Evolutionary conservation across 352 stramenopile genomes (phyloP), one percentile per base, ranked within the genome.

Genomic region (Phytophthora fragariae): DNA sequence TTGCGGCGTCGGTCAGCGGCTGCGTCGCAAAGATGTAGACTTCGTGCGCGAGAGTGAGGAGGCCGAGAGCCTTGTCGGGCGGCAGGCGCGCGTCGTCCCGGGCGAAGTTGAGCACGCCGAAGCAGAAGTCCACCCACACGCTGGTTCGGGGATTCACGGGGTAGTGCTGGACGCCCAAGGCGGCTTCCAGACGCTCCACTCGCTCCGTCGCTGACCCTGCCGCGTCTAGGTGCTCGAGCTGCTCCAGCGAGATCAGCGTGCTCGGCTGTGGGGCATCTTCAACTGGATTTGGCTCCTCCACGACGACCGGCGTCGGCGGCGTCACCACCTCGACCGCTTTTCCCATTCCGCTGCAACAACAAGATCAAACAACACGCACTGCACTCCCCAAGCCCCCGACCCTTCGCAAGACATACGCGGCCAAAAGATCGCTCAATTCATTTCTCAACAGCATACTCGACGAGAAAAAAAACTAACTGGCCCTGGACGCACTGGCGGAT

Each of bases 61-160:
- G 72, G 37, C 74, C 47, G 10, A 86, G 73, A 41, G 68, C 70
- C 67, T 89, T 86, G 49, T 81, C 62, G 10, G 78, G 68, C 15
- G 59, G 56, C 27, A 86, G 54, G 21, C 57, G 57, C 2, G 72
- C 78, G 15, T 92, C 82, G 27, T 92, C 77, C 41, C 69, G 71
- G 61, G 76, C 84, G 69, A 95, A 95, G 39, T 81, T 80, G 29
- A 93, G 65, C 57, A 90, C 77, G 24, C 80, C 75, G 59, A 94
- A 92, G 72, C 81, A 90, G 47, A 89, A 88, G 54, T 95, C 83
- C 15, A 91, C 72, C 65, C 76, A 91, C 52, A 79, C 79, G 8
- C 73, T 76, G 24, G 82, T 83, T 9, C 80, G 77, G 19, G 84
- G 75, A 31, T 93, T 95, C 15, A 72, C 66, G 29, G 41, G 62